Percentiles rank a stretch among this genome's conserved stretches.
These are phyloP conservation scores for Excoecaria cochinchinensis DNA, from an alignment of 345 rosid species.

Conservation along the genomic window DNA sequence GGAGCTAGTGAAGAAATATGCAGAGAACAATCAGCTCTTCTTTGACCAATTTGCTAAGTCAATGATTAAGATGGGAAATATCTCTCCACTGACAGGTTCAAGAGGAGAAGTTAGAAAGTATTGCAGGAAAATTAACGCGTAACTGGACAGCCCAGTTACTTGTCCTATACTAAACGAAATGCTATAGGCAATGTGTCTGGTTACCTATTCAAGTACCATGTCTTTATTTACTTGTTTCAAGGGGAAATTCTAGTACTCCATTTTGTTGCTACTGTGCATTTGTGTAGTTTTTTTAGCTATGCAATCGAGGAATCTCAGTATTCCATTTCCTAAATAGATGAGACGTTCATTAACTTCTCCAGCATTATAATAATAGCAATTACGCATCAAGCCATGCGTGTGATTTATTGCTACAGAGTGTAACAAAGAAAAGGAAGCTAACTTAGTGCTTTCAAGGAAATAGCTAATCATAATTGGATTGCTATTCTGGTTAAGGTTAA, in stretches of 20 bases:
- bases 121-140: slow-evolving; percentile 74
- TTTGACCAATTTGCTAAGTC: slow-evolving; percentile 77
- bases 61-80: slow-evolving; percentile 86
- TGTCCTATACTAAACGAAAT: neutral
- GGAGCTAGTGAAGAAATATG: slow-evolving; percentile 73
- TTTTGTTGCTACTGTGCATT: neutral
- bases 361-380: neutral
- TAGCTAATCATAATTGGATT: neutral
- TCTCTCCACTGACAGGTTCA: slow-evolving; percentile 76
- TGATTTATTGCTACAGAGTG: neutral
- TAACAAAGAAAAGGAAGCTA: neutral
- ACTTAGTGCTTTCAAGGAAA: neutral
- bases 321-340: neutral
- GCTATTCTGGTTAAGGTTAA: no score
- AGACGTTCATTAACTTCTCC: neutral
- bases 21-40: slow-evolving; percentile 58
- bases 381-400: no score
- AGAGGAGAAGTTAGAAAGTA: slow-evolving; percentile 78
- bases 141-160: neutral
- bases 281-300: neutral
- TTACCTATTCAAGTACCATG: neutral
- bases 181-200: neutral
- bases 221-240: neutral
- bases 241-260: neutral
- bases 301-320: neutral